Conservation (phyloP, 495 filamentous ascomycete genomes). For the Trichoderma asperelloides region DNA sequence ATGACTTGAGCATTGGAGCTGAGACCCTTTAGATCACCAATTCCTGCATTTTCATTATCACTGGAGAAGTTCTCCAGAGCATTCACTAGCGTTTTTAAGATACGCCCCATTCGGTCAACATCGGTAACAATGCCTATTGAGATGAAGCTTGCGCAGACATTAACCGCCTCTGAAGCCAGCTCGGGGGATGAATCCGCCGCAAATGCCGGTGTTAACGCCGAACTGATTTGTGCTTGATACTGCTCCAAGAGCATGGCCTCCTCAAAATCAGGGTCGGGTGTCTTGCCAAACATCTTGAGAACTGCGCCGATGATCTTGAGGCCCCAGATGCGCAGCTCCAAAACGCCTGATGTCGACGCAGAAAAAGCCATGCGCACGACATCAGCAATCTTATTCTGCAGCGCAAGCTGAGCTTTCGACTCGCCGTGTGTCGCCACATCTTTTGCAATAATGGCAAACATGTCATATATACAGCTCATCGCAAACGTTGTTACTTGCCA, state of each 20-base stretch:
- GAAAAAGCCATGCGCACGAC: slow-evolving; percentile 97
- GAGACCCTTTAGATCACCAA: slow-evolving; percentile 86
- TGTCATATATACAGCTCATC: slow-evolving; percentile 81
- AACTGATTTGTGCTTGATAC: slow-evolving; percentile 97
- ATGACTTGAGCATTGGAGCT: slow-evolving; percentile 96
- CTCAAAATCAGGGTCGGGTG: slow-evolving; percentile 90
- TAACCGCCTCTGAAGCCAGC: slow-evolving; percentile 87
- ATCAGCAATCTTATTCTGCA: slow-evolving; percentile 81
- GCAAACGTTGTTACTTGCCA: slow-evolving; percentile 97
- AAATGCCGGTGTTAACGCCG: slow-evolving; percentile 92
- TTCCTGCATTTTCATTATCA: slow-evolving; percentile 73
- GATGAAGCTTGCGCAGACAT: slow-evolving; percentile 96
- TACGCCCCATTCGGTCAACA: slow-evolving; percentile 95
- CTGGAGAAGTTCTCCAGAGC: slow-evolving; percentile 88
- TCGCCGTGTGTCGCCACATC: slow-evolving; percentile 62
- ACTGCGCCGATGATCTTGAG: slow-evolving; percentile 89
- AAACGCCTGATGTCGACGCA: slow-evolving; percentile 86
- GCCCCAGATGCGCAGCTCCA: slow-evolving; percentile 80
- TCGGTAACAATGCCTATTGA: slow-evolving; percentile 95
- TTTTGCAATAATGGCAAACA: slow-evolving; percentile 65
- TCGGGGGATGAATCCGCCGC: slow-evolving; percentile 92
- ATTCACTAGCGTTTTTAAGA: slow-evolving; percentile 83
- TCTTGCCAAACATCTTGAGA: slow-evolving; percentile 91
- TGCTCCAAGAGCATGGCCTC: slow-evolving; percentile 94
- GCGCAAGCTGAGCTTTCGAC: slow-evolving; percentile 58